Conservation (phyloP, 306 rosid species). For the Citrullus amarus region DNA sequence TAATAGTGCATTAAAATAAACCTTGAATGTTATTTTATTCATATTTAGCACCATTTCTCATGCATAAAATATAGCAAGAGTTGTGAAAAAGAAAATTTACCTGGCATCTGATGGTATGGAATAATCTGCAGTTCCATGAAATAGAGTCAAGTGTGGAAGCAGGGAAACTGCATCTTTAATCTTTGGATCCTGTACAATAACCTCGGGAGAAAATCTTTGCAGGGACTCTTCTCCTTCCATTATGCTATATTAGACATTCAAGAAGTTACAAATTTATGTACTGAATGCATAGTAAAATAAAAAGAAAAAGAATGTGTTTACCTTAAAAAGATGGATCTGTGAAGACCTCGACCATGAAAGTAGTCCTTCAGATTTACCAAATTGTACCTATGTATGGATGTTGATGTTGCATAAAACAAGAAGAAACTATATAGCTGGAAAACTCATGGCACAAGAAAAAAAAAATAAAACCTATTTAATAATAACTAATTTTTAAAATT, state of each 20-base stretch:
- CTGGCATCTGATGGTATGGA: slow-evolving; percentile 85
- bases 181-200: slow-evolving; percentile 59
- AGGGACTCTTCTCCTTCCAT: slow-evolving; percentile 92
- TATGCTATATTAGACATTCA: slow-evolving; percentile 46
- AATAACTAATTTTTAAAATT: no score
- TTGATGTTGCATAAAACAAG: slow-evolving; percentile 5
- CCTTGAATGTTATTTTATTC: not conserved
- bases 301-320: slow-evolving; percentile 8
- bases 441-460: not conserved
- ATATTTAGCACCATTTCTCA: not conserved
- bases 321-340: slow-evolving; percentile 70
- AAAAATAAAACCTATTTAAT: not conserved
- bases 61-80: not conserved
- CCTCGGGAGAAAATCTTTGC: slow-evolving; percentile 73
- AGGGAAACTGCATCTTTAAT: slow-evolving; percentile 49
- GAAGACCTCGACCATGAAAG: slow-evolving; percentile 74
- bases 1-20: not conserved
- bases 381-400: slow-evolving; percentile 61
- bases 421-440: not conserved
- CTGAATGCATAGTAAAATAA: not conserved
- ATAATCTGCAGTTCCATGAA: slow-evolving; percentile 90
- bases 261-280: slow-evolving; percentile 6
- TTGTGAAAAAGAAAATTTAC: slow-evolving; percentile 25
- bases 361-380: slow-evolving; percentile 51
- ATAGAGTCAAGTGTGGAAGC: slow-evolving; percentile 54